These are phyloP conservation scores for Trifolium pratense DNA, from an alignment of 306 rosid species.

Conservation along the genomic window DNA sequence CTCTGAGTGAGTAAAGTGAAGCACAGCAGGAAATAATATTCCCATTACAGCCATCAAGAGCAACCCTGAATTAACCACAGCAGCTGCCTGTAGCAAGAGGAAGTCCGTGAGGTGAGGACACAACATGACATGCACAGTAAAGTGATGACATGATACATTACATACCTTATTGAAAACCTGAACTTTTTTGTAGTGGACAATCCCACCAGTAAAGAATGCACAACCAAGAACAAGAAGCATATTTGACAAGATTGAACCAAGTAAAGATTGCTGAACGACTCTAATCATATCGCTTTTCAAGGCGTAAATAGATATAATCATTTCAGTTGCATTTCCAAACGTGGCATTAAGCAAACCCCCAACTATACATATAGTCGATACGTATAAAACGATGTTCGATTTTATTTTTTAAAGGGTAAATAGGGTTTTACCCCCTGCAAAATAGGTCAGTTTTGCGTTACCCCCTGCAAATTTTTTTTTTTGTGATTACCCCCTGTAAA, in stretches of 20 bases:
- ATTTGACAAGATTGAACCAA: constrained; percentile 91
- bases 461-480: too few species aligned
- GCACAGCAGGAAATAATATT: constrained; percentile 84
- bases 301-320: constrained; percentile 89
- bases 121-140: background rate
- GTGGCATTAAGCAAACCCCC: constrained; percentile 96
- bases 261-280: constrained; percentile 90
- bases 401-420: too few species aligned
- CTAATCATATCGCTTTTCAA: constrained; percentile 85
- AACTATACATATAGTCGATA: constrained; percentile 67
- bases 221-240: constrained; percentile 95
- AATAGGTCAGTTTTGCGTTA: too few species aligned
- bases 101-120: constrained; percentile 26
- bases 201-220: constrained; percentile 90
- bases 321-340: constrained; percentile 89
- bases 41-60: constrained; percentile 98
- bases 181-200: constrained; percentile 58
- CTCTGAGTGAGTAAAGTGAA: constrained; percentile 87
- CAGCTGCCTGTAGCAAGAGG: constrained; percentile 72
- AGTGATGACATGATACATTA: too few species aligned
- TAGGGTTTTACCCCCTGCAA: too few species aligned
- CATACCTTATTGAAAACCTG: constrained; percentile 79
- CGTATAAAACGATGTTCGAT: too few species aligned
- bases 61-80: constrained; percentile 84
- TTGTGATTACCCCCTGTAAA: too few species aligned